These are phyloP conservation scores for Entomortierella beljakovae DNA, from an alignment of 192 early-diverging fungal genomes.

Conservation along the genomic window DNA sequence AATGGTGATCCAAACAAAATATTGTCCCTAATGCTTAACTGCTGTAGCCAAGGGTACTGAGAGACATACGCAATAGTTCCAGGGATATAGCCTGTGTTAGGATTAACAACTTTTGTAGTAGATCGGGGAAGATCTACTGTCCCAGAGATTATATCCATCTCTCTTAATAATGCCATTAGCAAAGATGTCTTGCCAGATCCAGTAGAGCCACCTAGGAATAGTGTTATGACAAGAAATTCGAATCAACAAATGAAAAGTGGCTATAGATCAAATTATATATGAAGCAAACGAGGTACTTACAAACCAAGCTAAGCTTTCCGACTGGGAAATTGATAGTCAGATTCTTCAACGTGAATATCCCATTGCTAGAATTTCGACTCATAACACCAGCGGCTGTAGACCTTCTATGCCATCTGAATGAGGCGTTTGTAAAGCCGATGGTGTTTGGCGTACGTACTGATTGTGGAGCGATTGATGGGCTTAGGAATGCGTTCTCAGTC, in stretches of 20 bases:
- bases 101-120: conserved; percentile 22
- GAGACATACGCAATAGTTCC: conserved; percentile 83
- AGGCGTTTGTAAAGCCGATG: conserved; percentile 37
- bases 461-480: conserved; percentile 9
- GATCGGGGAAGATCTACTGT: conserved; percentile 50
- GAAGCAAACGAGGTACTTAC: conserved; percentile 22
- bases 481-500: not conserved
- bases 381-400: not conserved
- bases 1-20: conserved; percentile 73
- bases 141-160: conserved; percentile 57
- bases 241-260: not conserved
- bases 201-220: conserved; percentile 72
- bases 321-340: conserved; percentile 59
- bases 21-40: conserved; percentile 77
- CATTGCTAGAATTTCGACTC: conserved; percentile 1
- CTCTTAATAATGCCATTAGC: conserved; percentile 82
- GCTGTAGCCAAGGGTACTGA: conserved; percentile 73
- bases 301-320: conserved; percentile 60
- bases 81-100: conserved; percentile 43
- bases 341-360: conserved; percentile 60
- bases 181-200: conserved; percentile 91
- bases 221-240: too few relatives aligned
- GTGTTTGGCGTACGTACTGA: not conserved
- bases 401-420: conserved; percentile 45
- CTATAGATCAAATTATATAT: too few relatives aligned